Evolutionary conservation across 2,329 filamentous ascomycete species (phyloP), one percentile per base, ranked within the genome.

Genomic region (Leptographium radiaticola): DNA sequence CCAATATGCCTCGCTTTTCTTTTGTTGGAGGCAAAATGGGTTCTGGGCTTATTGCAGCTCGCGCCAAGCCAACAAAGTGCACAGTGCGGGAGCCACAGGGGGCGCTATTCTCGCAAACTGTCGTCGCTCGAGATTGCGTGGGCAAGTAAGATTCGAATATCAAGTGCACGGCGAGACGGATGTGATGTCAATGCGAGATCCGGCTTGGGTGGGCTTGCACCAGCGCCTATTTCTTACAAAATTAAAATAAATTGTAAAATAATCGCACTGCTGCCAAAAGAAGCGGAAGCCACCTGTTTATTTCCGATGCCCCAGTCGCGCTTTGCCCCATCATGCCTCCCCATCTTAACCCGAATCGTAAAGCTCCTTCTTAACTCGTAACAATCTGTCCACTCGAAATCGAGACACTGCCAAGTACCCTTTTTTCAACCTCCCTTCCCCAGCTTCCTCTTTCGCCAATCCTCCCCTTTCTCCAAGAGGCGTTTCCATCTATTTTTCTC

Each of bases 251-350:
- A 45, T 45, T 31, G 25, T 38, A 49, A 39, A 38, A 39, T 38
- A 49, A 31, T n/a, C 4, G 31, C 45, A 8, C 18, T 34, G 45
- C 45, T 48, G 9, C 57, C 51, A 57, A 53, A 51, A 53, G 33
- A 36, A 40, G 51, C 48, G 57, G 44, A 57, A 59, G 59, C 58
- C 59, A 60, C 59, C 59, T 60, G 59, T 60, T 59, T 59, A 57
- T 59, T 60, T 59, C 50, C 52, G 40, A 38, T 43, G 49, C 30
- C 49, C 49, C 49, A 52, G 51, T 54, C 52, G 55, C 34, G 51
- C 40, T 36, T 25, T 48, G 30, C 44, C 43, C 46, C 54, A 50
- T 47, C 44, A 44, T 44, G 36, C 48, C 42, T 51, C 53, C 31
- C 48, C 42, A 39, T 43, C 38, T 38, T 31, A 20, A 18, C 38